Evolutionary conservation across 176 grass and related monocot genomes (phyloP).

Genomic region (Raddia guianensis): DNA sequence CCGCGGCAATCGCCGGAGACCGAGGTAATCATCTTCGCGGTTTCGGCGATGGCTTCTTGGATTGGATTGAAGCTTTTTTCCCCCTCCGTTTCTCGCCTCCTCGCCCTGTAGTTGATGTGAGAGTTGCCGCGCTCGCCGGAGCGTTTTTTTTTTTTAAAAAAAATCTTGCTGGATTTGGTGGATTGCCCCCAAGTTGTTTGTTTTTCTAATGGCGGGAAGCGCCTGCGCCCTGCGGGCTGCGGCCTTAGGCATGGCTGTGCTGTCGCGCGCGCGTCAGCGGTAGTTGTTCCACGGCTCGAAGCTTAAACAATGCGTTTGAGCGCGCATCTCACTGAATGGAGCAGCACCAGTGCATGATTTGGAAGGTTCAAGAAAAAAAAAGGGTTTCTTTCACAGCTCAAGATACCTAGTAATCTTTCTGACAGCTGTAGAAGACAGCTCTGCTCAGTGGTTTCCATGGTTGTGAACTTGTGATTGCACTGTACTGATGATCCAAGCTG

Average conservation of each 20-base stretch:
- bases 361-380: not conserved
- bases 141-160: not conserved
- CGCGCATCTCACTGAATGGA: not conserved
- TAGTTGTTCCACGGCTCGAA: not conserved
- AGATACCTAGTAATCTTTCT: not conserved
- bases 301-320: not conserved
- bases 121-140: not conserved
- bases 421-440: not conserved
- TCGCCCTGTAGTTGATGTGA: not conserved
- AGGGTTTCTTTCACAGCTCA: not conserved
- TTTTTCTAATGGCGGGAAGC: no score
- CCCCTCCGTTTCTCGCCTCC: not conserved
- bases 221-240: not conserved
- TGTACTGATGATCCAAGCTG: not conserved
- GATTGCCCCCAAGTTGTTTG: not conserved
- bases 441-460: not conserved
- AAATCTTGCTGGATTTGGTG: not conserved
- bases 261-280: not conserved
- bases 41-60: not conserved
- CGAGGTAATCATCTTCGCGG: conserved; percentile 1
- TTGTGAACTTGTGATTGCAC: not conserved
- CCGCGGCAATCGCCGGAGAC: not conserved
- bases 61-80: not conserved
- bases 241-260: not conserved
- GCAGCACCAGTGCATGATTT: not conserved